Conservation (phyloP, 2,329 filamentous ascomycete genomes). For the Fusarium sp. region DNA sequence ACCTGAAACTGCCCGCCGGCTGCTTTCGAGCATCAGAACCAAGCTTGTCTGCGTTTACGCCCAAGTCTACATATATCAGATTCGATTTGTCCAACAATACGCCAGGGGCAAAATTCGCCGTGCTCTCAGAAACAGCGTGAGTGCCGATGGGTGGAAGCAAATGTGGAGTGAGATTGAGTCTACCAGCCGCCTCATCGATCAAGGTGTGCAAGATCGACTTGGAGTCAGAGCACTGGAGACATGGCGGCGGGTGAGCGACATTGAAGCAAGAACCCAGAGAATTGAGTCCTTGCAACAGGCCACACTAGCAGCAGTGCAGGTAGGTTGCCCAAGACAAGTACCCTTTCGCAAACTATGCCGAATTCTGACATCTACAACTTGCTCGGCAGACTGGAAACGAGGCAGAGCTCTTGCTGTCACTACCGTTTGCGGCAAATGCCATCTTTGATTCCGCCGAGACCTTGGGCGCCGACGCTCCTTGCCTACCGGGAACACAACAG, state of each 20-base stretch:
- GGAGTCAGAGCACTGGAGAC: not conserved
- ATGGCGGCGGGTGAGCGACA: not conserved
- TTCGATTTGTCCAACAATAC: conserved; percentile 10
- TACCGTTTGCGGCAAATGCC: conserved; percentile 1
- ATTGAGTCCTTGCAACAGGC: conserved; percentile 1
- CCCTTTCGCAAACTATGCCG: not conserved
- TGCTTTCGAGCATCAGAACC: not conserved
- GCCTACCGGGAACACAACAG: conserved; percentile 9
- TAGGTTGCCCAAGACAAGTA: not conserved
- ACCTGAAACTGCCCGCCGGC: not conserved
- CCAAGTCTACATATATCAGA: conserved; percentile 4
- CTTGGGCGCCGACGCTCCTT: not conserved
- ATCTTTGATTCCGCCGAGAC: conserved; percentile 9
- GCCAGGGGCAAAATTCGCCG: not conserved
- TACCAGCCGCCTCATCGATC: not conserved
- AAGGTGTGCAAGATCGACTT: not conserved
- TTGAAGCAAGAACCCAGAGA: not conserved
- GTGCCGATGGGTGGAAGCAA: conserved; percentile 4
- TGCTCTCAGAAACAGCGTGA: not conserved
- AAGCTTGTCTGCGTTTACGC: conserved; percentile 13
- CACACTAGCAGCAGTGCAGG: not conserved
- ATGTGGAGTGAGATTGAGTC: conserved; percentile 8
- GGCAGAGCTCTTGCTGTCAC: not conserved
- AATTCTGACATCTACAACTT: not conserved
- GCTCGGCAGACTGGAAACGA: not conserved